Evolutionary conservation across 192 early-diverging fungal species (phyloP), one percentile per base, ranked within the genome.

Genomic region (Phycomyces blakesleeanus): DNA sequence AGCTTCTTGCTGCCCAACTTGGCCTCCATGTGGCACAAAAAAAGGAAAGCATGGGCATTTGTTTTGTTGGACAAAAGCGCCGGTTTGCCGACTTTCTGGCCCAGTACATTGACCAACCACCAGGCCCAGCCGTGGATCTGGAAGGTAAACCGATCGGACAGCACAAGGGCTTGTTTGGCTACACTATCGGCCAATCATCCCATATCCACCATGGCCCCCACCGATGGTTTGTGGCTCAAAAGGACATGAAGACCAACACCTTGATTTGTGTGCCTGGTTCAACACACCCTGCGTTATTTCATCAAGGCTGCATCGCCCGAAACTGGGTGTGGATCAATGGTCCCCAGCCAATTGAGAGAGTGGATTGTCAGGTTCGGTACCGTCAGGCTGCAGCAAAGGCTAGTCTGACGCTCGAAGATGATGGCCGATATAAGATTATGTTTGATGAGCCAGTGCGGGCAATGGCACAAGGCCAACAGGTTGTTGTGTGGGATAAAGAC

Each of bases 21-120:
- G 78, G 81, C 0, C 75, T 98, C 14, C 52, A 66, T 3, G 85
- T 87, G 0, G 77, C 86, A 0, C 76, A 76, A 37, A 90, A 91
- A 71, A 77, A 74, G 52, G 96, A 98, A 69, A 93, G 91, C 67
- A 95, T 95, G 92, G 96, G 96, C 0, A 93, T 98, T 18, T 98
- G 96, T 59, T 96, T 98, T 82, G 86, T 98, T 3, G 94, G 94
- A 6, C 87, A 94, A 63, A 80, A 87, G 1, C 77, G 77, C 1
- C 69, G 73, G 25, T 98, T 94, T 75, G 80, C 87, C 5, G 80
- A 86, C 16, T 96, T 98, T 61, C 58, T 63, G 14, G 61, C 56
- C 21, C 18, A 74, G 51, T 68, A 67, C 49, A 69, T 65, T 42
- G 65, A 74, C 55, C 68, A 66, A 24, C 60, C 64, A 18, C 59